These are phyloP conservation scores for Aphanocladium album DNA, from an alignment of 2,329 filamentous ascomycete species.

Conservation along the genomic window DNA sequence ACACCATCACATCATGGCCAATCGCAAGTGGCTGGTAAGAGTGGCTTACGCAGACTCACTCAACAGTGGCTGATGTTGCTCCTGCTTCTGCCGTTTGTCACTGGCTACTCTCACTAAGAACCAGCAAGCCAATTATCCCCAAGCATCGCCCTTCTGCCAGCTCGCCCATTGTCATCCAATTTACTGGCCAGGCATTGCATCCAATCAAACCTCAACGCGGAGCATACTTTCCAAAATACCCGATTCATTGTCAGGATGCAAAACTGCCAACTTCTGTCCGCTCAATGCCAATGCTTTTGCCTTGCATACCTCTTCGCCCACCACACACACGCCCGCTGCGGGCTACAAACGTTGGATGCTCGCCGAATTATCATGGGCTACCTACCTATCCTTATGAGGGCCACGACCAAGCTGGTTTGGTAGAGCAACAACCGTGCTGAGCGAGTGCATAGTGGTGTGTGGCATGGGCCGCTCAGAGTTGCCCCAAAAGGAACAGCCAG, in stretches of 20 bases:
- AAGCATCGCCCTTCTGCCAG: not conserved
- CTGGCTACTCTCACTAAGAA: not conserved
- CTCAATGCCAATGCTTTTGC: no score
- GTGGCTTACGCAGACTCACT: not conserved
- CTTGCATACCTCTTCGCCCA: no score
- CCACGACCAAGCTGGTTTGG: not conserved
- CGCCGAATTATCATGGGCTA: not conserved
- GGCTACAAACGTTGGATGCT: not conserved
- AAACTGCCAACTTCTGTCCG: not conserved
- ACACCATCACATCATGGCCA: not conserved
- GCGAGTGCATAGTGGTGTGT: not conserved
- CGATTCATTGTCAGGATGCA: not conserved
- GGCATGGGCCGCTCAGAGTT: not conserved
- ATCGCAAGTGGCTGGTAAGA: not conserved
- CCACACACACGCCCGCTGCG: not conserved
- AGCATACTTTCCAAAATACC: not conserved
- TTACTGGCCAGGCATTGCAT: not conserved
- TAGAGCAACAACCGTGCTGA: not conserved
- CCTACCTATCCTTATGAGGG: not conserved
- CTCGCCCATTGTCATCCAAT: not conserved
- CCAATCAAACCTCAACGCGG: not conserved
- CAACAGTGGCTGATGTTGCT: not conserved
- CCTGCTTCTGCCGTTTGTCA: not conserved
- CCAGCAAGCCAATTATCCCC: not conserved
- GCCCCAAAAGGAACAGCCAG: not conserved